Evolutionary conservation across 495 filamentous ascomycete species (phyloP).

Genomic region (Aspergillus steynii): DNA sequence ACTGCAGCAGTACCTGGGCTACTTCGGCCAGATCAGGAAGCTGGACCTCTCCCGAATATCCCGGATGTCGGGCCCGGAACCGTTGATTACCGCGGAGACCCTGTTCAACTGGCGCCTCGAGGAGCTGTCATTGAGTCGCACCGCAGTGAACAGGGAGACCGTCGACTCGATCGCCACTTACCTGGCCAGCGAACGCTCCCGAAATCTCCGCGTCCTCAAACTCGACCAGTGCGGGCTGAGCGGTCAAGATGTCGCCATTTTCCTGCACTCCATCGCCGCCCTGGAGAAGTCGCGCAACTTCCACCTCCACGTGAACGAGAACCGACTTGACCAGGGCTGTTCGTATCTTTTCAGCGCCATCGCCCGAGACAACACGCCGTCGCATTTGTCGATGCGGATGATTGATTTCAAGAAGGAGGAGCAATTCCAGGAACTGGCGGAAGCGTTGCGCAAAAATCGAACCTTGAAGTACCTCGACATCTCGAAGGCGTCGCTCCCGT

Average conservation of each 20-base stretch:
- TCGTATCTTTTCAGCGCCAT: slow-evolving; percentile 70
- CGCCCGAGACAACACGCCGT: slow-evolving; percentile 61
- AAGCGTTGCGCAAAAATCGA: slow-evolving; percentile 70
- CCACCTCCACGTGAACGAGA: slow-evolving; percentile 78
- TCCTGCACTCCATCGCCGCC: slow-evolving; percentile 71
- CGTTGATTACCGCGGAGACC: slow-evolving; percentile 66
- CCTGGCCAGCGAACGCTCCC: slow-evolving; percentile 62
- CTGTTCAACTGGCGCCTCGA: slow-evolving; percentile 74
- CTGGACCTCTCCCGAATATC: slow-evolving; percentile 70
- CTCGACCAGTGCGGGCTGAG: slow-evolving; percentile 81
- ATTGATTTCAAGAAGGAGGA: slow-evolving; percentile 80
- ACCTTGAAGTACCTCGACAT: slow-evolving; percentile 81
- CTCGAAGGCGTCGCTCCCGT: slow-evolving; percentile 81
- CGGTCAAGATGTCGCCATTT: slow-evolving; percentile 71
- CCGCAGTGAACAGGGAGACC: slow-evolving; percentile 58
- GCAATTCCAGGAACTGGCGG: slow-evolving; percentile 71
- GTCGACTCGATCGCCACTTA: slow-evolving; percentile 63
- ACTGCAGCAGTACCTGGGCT: slow-evolving; percentile 62
- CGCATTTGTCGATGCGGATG: slow-evolving; percentile 77
- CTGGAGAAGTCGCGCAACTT: slow-evolving; percentile 60
- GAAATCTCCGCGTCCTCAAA: slow-evolving; percentile 63
- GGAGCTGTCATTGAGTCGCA: slow-evolving; percentile 67
- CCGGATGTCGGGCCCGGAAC: slow-evolving; percentile 59
- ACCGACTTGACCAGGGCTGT: slow-evolving; percentile 73
- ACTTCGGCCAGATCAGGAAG: slow-evolving; percentile 68